A percentile compares a stretch with the other conserved stretches of the same genome.
phyloP scores from a whole-genome alignment of 2,329 filamentous ascomycete genomes.

The Myotisia sp. region DNA sequence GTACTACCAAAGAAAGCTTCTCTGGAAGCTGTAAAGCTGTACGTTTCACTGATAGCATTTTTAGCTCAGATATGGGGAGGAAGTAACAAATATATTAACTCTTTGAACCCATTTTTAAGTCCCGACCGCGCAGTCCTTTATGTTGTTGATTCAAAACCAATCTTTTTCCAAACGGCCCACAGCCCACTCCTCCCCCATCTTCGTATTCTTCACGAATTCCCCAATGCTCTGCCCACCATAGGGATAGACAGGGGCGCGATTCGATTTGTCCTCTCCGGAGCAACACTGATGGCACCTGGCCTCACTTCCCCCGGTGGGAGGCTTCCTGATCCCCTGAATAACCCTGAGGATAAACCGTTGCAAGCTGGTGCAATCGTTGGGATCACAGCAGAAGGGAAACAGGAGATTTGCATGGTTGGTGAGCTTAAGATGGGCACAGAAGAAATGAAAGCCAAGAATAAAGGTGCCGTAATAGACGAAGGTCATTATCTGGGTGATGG shows the following conservation, averaged over 20 bases:
- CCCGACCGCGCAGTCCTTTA: constrained; percentile 85
- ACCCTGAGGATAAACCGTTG: constrained; percentile 43
- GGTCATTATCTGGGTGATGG: constrained; percentile 91
- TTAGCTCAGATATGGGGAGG: not conserved
- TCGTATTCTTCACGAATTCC: constrained; percentile 77
- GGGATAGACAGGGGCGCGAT: constrained; percentile 93
- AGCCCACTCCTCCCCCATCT: constrained; percentile 75
- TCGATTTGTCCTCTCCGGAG: constrained; percentile 85
- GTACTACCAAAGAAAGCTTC: constrained; percentile 90
- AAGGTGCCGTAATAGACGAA: constrained; percentile 85
- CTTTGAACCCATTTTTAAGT: too few species aligned
- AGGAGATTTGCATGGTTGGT: constrained; percentile 78
- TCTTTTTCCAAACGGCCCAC: constrained; percentile 83
- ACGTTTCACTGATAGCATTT: constrained; percentile 11
- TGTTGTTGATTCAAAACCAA: constrained; percentile 58
- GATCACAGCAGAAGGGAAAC: constrained; percentile 84
- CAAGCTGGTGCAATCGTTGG: constrained; percentile 72
- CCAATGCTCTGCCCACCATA: constrained; percentile 64
- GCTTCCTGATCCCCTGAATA: constrained; percentile 45
- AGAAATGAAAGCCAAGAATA: constrained; percentile 87
- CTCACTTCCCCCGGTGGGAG: constrained; percentile 71
- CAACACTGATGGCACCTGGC: constrained; percentile 90
- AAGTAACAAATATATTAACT: not conserved
- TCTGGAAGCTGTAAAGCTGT: constrained; percentile 78
- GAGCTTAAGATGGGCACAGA: constrained; percentile 69